These are phyloP conservation scores for Citropsis articulata DNA, from an alignment of 345 rosid genomes.

Conservation along the genomic window DNA sequence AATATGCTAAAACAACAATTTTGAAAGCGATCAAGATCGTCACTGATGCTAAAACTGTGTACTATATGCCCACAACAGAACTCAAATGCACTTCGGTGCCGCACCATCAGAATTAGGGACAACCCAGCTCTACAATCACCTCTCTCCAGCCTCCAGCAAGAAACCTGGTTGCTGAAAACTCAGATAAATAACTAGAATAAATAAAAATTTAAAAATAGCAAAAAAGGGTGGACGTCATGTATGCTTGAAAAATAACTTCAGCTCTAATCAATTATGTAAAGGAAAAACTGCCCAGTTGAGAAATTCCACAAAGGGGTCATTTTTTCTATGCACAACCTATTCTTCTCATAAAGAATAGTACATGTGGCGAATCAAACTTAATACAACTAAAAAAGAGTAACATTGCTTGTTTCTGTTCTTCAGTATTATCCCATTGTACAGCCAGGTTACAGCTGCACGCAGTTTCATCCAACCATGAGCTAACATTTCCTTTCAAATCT, in stretches of 20 bases:
- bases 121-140: constrained; percentile 26
- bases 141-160: constrained; percentile 27
- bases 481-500: constrained; percentile 4
- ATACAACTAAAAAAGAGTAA: background rate
- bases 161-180: constrained; percentile 22
- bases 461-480: background rate
- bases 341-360: background rate
- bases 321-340: constrained; percentile 6
- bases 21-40: constrained; percentile 1
- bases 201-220: background rate
- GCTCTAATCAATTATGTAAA: background rate
- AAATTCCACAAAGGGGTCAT: background rate
- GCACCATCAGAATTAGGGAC: constrained; percentile 25
- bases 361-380: background rate
- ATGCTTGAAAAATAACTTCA: background rate
- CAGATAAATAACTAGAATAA: background rate
- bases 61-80: constrained; percentile 31
- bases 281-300: background rate
- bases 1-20: constrained; percentile 25
- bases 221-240: background rate
- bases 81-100: constrained; percentile 27
- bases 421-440: background rate
- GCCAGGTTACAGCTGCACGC: background rate
- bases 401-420: background rate
- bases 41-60: constrained; percentile 15